Percentiles rank a stretch among this genome's conserved stretches.
These are phyloP conservation scores for Bruguiera hainesii DNA, from an alignment of 441 rosid species.

Conservation along the genomic window DNA sequence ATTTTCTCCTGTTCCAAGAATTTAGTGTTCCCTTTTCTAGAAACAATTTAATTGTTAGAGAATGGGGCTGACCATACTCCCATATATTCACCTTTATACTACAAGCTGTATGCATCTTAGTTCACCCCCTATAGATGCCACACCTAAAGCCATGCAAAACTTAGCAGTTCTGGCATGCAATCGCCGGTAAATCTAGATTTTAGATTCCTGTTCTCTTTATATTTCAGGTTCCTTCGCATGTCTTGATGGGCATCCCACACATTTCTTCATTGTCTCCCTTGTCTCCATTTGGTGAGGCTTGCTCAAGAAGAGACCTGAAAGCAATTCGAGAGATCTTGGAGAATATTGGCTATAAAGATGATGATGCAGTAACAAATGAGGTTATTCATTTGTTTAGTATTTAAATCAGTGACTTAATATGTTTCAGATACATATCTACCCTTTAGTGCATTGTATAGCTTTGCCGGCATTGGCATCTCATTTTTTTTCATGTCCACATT, in stretches of 20 bases:
- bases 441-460: neutral
- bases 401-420: conserved; percentile 1
- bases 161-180: neutral
- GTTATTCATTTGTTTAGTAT: conserved; percentile 31
- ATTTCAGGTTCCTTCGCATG: conserved; percentile 75
- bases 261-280: conserved; percentile 48
- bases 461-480: neutral
- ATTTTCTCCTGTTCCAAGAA: no score
- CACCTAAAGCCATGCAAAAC: neutral
- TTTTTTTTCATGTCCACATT: neutral
- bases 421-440: neutral
- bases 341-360: conserved; percentile 73
- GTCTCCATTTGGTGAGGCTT: conserved; percentile 84
- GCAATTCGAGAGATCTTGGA: conserved; percentile 79
- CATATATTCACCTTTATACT: no score
- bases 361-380: conserved; percentile 84
- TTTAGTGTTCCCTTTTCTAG: no score
- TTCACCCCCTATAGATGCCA: no score
- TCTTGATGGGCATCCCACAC: conserved; percentile 75
- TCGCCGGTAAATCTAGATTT: conserved; percentile 11
- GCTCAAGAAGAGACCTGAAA: conserved; percentile 67
- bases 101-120: no score
- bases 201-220: conserved; percentile 12
- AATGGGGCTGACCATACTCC: no score
- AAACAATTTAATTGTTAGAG: no score